A percentile compares a stretch with the other conserved stretches of the same genome.
phyloP scores from a whole-genome alignment of 1,139 yeast species.

The Hemisphaericaspora lyxosophila region DNA sequence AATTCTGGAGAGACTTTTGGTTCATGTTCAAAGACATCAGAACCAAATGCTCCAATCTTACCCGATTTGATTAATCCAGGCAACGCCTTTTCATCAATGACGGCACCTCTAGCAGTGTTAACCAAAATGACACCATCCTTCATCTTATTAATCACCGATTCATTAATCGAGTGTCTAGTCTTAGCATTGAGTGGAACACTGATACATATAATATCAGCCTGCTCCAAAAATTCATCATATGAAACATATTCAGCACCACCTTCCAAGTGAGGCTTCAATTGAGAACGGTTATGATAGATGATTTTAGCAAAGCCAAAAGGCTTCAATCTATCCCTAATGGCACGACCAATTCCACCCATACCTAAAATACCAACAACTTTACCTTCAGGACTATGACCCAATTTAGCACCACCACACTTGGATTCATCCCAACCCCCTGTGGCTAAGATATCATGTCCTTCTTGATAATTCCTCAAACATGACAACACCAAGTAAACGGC shows the following conservation, averaged over 20 bases:
- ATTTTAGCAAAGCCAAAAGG: slow-evolving; percentile 66
- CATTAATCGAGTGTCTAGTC: slow-evolving; percentile 60
- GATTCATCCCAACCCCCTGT: slow-evolving; percentile 59
- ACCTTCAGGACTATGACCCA: slow-evolving; percentile 55
- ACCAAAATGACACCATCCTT: slow-evolving; percentile 64
- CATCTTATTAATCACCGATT: slow-evolving; percentile 52
- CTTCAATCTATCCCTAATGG: slow-evolving; percentile 57
- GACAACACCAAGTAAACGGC: slow-evolving; percentile 66
- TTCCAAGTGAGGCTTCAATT: slow-evolving; percentile 54
- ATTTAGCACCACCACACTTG: slow-evolving; percentile 26
- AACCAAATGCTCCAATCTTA: slow-evolving; percentile 69
- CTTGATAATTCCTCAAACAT: slow-evolving; percentile 65
- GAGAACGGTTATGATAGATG: slow-evolving; percentile 60
- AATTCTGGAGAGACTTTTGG: slow-evolving; percentile 67
- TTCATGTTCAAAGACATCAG: slow-evolving; percentile 85
- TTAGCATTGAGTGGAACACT: slow-evolving; percentile 61
- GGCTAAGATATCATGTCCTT: slow-evolving; percentile 43
- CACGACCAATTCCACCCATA: slow-evolving; percentile 77
- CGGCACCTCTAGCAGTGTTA: slow-evolving; percentile 75
- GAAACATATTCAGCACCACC: slow-evolving; percentile 55
- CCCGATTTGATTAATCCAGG: slow-evolving; percentile 64
- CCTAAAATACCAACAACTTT: slow-evolving; percentile 68
- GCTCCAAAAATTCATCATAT: slow-evolving; percentile 53
- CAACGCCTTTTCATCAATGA: slow-evolving; percentile 66
- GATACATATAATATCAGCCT: slow-evolving; percentile 59